Evolutionary conservation across 192 early-diverging fungal species (phyloP), one percentile per base, ranked within the genome.

Genomic region (Coemansia reversa): DNA sequence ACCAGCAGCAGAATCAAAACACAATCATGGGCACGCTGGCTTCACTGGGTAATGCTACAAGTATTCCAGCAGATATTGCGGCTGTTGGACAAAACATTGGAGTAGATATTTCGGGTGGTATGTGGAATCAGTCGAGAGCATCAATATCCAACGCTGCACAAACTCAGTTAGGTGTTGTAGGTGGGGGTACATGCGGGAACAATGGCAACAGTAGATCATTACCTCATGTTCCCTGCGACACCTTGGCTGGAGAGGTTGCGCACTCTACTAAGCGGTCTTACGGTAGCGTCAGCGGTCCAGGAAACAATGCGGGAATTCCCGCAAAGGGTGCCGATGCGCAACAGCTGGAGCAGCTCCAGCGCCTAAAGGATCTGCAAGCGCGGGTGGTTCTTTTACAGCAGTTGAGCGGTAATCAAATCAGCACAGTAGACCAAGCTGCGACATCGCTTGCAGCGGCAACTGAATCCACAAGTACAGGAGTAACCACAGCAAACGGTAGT

Each of bases 321-420:
- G 53, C 53, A 39, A 51, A 56, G 28, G 55, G 55, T 22, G 23
- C 54, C 1, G 55, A 57, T 4, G 42, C 66, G 0, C 66, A 81
- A 42, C 74, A 73, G 39, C 45, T 73, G 6, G 61, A 76, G 23
- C 65, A 76, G 39, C 58, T 81, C 11, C 79, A 81, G 62, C 66
- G 74, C 1, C 66, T 81, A 19, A 74, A 81, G 11, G 79, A 81
- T 16, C 51, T 81, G 24, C 69, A 74, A 1, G 70, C 70, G 0
- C 74, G 79, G 8, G 79, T 81, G 14, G 42, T 63, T 2, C 50
- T 81, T 5, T 39, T 81, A 18, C 74, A 81, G 57, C 79, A 81
- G 33, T 70, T 81, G 16, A 76, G 74, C 56, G 23, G 20, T 30
- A 55, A 33, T 12, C 60, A 54, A 22, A 23, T 20, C 51, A 51